A percentile compares a stretch with the other conserved stretches of the same genome.
Conservation (phyloP, 192 early-diverging fungal species). For the Chytriomyces sp. region DNA sequence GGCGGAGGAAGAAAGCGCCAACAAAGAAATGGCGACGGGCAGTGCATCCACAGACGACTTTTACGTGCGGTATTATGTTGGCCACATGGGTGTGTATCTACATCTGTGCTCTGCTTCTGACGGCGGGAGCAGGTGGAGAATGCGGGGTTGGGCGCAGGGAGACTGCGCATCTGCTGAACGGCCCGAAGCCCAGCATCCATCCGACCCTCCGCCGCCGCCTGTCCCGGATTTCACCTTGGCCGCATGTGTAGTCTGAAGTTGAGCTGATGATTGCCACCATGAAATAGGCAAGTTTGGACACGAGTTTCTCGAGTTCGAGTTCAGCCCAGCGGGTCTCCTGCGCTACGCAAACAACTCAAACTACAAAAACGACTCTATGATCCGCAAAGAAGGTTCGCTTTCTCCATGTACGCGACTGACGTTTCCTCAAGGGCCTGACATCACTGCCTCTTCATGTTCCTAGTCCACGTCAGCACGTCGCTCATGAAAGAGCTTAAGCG, state of each 20-base stretch:
- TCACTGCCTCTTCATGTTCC: neutral
- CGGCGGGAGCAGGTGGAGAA: too few relatives aligned
- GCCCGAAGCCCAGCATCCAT: too few relatives aligned
- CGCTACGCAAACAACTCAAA: slow-evolving; percentile 98
- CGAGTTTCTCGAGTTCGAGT: slow-evolving; percentile 98
- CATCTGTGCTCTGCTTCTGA: too few relatives aligned
- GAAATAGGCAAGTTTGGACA: slow-evolving; percentile 97
- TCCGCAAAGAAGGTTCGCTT: slow-evolving; percentile 81
- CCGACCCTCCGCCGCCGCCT: too few relatives aligned
- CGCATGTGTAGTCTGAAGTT: too few relatives aligned
- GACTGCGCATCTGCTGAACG: too few relatives aligned
- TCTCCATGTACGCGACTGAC: slow-evolving; percentile 4
- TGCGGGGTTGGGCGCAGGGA: too few relatives aligned
- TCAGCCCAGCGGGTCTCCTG: slow-evolving; percentile 77
- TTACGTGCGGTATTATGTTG: slow-evolving; percentile 59
- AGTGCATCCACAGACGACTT: slow-evolving; percentile 55
- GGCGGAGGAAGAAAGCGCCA: too few relatives aligned
- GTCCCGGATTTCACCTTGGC: too few relatives aligned
- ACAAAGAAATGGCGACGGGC: too few relatives aligned
- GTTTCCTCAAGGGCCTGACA: slow-evolving; percentile 8
- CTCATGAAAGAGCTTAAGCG: slow-evolving; percentile 86
- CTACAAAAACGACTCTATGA: slow-evolving; percentile 96
- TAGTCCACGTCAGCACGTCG: slow-evolving; percentile 76
- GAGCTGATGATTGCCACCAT: too few relatives aligned
- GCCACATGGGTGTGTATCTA: too few relatives aligned